Percentiles rank a stretch among this genome's conserved stretches.
Conservation (phyloP, 768 basidiomycete species). For the Filobasidium floriforme region DNA sequence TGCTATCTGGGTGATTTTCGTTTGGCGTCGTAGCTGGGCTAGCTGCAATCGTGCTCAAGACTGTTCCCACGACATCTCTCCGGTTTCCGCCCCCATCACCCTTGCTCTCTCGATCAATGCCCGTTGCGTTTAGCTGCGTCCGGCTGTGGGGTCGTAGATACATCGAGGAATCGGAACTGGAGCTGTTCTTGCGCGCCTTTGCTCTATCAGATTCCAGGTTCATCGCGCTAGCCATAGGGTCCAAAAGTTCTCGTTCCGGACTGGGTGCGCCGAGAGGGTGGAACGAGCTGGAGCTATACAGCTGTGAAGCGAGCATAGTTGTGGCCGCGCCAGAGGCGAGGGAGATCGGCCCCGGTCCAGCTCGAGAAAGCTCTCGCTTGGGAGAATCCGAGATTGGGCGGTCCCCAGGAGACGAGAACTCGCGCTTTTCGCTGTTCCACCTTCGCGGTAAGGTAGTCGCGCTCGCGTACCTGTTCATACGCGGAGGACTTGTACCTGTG, state of each 20-base stretch:
- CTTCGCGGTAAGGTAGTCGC: not conserved
- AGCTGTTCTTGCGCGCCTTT: slow-evolving; percentile 13
- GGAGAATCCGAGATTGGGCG: not conserved
- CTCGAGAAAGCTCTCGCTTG: not conserved
- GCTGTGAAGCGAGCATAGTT: slow-evolving; percentile 35
- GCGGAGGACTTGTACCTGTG: not conserved
- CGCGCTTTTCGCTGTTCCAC: slow-evolving; percentile 3
- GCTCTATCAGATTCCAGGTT: not conserved
- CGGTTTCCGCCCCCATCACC: slow-evolving; percentile 50
- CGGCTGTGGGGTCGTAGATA: not conserved
- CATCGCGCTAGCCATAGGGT: slow-evolving; percentile 58
- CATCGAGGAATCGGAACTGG: slow-evolving; percentile 14
- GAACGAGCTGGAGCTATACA: slow-evolving; percentile 50
- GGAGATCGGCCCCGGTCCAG: slow-evolving; percentile 14
- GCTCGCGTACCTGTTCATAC: not conserved
- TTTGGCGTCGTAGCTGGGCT: slow-evolving; percentile 13
- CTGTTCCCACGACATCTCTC: slow-evolving; percentile 36
- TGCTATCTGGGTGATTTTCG: not conserved
- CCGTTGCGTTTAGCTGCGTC: not conserved
- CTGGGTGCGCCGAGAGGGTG: slow-evolving; percentile 80
- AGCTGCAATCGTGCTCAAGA: slow-evolving; percentile 10
- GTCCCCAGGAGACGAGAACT: not conserved
- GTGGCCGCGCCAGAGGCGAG: slow-evolving; percentile 30
- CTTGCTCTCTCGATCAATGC: not conserved
- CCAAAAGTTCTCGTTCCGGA: slow-evolving; percentile 82